phyloP scores from a whole-genome alignment of 257 asterid species.

The Marsdenia floribunda region DNA sequence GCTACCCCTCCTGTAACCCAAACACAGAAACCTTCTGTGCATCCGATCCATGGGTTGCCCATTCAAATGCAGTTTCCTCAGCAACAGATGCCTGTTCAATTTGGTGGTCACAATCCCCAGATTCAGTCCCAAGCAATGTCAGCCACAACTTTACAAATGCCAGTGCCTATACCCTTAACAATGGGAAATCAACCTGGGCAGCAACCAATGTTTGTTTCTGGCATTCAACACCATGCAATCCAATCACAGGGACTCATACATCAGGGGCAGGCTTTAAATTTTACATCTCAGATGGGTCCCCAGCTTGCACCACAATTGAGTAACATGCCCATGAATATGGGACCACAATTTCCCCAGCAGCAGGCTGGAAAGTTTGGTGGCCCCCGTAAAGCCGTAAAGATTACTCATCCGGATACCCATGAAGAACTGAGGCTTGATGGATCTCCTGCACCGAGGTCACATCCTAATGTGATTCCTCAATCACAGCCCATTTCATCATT shows the following conservation, averaged over 20 bases:
- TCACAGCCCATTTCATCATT: slow-evolving; percentile 59
- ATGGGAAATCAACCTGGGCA: slow-evolving; percentile 64
- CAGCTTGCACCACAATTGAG: slow-evolving; percentile 76
- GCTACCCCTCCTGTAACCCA: slow-evolving; percentile 46
- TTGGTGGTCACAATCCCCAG: slow-evolving; percentile 76
- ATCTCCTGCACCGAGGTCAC: slow-evolving; percentile 48
- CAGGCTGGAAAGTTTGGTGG: slow-evolving; percentile 44
- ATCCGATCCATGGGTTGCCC: slow-evolving; percentile 47
- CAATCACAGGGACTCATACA: slow-evolving; percentile 82
- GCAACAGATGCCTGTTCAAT: slow-evolving; percentile 57
- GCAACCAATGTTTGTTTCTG: slow-evolving; percentile 62
- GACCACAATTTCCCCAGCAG: slow-evolving; percentile 66
- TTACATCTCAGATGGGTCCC: slow-evolving; percentile 59
- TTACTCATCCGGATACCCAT: slow-evolving; percentile 83
- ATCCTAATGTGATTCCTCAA: slow-evolving; percentile 54
- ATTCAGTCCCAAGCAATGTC: slow-evolving; percentile 71
- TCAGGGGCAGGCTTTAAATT: slow-evolving; percentile 62
- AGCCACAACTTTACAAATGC: slow-evolving; percentile 52
- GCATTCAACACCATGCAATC: slow-evolving; percentile 72
- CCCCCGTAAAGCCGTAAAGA: slow-evolving; percentile 73
- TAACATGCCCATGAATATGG: slow-evolving; percentile 58
- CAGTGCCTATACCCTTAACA: slow-evolving; percentile 49
- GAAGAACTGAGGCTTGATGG: slow-evolving; percentile 87
- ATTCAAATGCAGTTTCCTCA: slow-evolving; percentile 63
- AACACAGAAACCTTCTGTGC: slow-evolving; percentile 53